Conservation (phyloP, 331 rosid genomes). For the Rhamnella rubrinervis region DNA sequence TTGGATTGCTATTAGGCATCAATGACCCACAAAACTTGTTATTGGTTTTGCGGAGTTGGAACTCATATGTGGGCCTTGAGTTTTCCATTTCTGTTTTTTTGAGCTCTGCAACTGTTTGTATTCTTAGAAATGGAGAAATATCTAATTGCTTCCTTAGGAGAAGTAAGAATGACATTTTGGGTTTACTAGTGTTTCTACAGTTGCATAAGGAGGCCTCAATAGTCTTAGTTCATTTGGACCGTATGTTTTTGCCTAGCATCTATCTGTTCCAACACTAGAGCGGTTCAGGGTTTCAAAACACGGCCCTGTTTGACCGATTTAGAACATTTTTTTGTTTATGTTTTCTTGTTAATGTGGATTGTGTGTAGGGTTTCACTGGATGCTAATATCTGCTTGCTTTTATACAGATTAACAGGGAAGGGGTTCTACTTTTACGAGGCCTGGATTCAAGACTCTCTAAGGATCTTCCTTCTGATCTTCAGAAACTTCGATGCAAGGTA, state of each 20-base stretch:
- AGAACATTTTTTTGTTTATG: background rate
- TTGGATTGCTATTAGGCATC: background rate
- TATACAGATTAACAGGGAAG: slow-evolving; percentile 82
- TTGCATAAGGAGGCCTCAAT: background rate
- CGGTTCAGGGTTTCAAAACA: too few species aligned
- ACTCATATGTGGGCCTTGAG: slow-evolving; percentile 21
- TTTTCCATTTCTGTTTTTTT: background rate
- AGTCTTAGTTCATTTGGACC: background rate
- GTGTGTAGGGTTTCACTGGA: background rate
- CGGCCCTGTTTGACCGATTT: too few species aligned
- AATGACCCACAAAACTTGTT: slow-evolving; percentile 7
- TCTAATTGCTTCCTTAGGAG: background rate
- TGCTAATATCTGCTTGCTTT: slow-evolving; percentile 15
- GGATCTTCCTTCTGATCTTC: slow-evolving; percentile 97
- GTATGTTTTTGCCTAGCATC: too few species aligned
- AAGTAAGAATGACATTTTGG: background rate
- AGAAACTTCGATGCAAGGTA: slow-evolving; percentile 97
- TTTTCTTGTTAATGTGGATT: background rate
- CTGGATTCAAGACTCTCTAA: slow-evolving; percentile 89
- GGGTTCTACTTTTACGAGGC: slow-evolving; percentile 84
- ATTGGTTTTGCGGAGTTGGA: background rate
- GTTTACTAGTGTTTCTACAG: background rate
- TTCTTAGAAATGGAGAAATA: background rate
- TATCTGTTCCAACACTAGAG: too few species aligned
- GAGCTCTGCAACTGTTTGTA: background rate